Base-by-base conservation (phyloP, 257 asterid genomes). In the Nicotiana paniculata region DNA sequence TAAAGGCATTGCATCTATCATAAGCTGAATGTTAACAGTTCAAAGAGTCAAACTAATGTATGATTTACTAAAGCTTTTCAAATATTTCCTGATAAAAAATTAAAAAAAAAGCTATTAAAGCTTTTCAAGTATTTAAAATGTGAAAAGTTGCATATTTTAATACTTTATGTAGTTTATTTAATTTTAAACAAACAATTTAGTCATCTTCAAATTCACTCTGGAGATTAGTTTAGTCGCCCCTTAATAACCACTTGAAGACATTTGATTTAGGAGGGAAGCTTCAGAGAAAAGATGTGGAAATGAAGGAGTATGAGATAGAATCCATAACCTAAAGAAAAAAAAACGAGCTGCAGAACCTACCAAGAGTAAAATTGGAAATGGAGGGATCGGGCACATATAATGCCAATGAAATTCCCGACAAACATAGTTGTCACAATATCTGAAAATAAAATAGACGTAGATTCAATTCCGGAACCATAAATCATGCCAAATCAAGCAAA, bases 281-380 rank as follows among this genome's bases (percentile, higher is more conserved):
- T 43, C 51, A 8, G 3, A 43, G 10, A 39, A 9, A 9, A 37
- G 6, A 37, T 8, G 10, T 43, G 48, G 10, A 9, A 43, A 43
- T 43, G 48, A 9, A 26, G 24, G 32, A 43, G 24, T 28, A 62
- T 33, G 72, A 57, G 57, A 61, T 21, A 46, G 21, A 39, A 79
- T 43, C 82, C 62, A 26, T 13, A 37, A 48, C 43, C 62, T 74
- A 37, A 80, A 46, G 61, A 58, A 54, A 26, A 9, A 67, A 63
- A 62, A 63, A 11, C 24, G 55, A 24, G 48, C 58, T 21, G 81
- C 53, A 80, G 61, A 51, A 84, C 91, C 84, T 83, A 93, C 99
- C 99, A 95, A 85, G 99, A 91, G 85, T 92, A 93, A 85, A 93
- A 95, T 88, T 93, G 99, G 88, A 93, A 95, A 80, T 93, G 99